Conservation (phyloP, 108 stramenopile species). For the Pseudonitzschia delicatissima region DNA sequence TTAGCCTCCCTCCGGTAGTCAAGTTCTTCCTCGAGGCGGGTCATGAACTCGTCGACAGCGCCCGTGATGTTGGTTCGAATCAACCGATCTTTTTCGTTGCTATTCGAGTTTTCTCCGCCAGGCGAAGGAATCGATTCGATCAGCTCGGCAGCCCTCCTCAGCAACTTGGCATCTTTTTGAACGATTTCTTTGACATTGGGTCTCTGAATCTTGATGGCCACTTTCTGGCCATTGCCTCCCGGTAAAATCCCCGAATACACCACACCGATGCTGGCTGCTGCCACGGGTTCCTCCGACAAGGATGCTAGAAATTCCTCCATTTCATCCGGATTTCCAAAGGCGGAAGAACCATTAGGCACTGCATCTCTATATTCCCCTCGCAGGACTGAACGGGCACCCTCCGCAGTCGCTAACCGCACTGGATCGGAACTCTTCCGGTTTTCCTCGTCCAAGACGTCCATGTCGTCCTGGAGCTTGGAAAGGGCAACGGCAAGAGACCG, state of each 20-base stretch:
- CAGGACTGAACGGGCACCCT: conserved; percentile 47
- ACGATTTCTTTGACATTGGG: conserved; percentile 54
- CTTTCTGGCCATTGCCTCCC: conserved; percentile 30
- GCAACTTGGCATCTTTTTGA: conserved; percentile 46
- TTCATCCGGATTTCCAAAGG: conserved; percentile 1
- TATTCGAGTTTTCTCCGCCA: not conserved
- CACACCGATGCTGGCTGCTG: conserved; percentile 39
- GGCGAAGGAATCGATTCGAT: conserved; percentile 54
- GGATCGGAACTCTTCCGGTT: not conserved
- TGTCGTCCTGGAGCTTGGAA: conserved; percentile 58
- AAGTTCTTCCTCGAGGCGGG: conserved; percentile 72
- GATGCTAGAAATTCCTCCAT: conserved; percentile 21
- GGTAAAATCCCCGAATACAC: conserved; percentile 49
- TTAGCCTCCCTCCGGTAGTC: conserved; percentile 91
- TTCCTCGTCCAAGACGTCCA: conserved; percentile 59
- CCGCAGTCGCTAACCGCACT: not conserved
- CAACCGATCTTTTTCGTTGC: conserved; percentile 26
- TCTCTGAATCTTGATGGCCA: conserved; percentile 72
- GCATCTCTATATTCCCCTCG: conserved; percentile 27
- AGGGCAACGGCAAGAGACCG: conserved; percentile 51
- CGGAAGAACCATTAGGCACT: not conserved
- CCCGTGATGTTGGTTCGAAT: conserved; percentile 49
- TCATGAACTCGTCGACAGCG: conserved; percentile 72
- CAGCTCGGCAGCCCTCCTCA: conserved; percentile 39
- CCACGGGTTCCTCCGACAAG: conserved; percentile 36